A percentile compares a stretch with the other conserved stretches of the same genome.
Conservation (phyloP, 805 yeast genomes). For the Hanseniaspora meyeri region DNA sequence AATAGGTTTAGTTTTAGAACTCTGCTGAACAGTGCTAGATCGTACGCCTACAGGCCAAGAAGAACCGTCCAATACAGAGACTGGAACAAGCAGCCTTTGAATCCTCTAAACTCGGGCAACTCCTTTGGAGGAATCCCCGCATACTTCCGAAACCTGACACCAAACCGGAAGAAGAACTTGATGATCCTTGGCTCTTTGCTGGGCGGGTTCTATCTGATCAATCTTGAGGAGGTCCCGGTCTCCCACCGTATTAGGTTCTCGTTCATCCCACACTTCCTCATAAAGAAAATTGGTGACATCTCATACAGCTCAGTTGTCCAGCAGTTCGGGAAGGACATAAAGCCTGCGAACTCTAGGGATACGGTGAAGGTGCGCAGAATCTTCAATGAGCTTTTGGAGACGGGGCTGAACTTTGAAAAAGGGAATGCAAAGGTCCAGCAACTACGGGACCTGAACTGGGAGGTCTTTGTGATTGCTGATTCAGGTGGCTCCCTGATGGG, state of each 20-base stretch:
- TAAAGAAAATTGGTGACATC: constrained; percentile 46
- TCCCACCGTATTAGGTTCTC: constrained; percentile 61
- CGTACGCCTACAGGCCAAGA: not conserved
- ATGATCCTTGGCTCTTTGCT: constrained; percentile 28
- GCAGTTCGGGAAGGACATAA: constrained; percentile 40
- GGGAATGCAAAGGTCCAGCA: not conserved
- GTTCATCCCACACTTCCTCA: constrained; percentile 57
- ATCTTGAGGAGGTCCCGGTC: constrained; percentile 70
- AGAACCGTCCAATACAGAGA: not conserved
- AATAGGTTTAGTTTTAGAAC: not conserved
- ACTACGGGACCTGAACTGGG: constrained; percentile 42
- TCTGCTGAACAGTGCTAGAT: not conserved
- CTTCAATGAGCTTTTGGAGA: constrained; percentile 51
- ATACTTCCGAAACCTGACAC: not conserved
- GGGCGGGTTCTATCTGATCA: constrained; percentile 34
- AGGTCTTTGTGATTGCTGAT: constrained; percentile 64
- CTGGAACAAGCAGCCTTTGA: not conserved
- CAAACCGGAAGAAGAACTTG: constrained; percentile 22
- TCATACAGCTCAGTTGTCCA: constrained; percentile 49
- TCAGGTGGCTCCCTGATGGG: constrained; percentile 25
- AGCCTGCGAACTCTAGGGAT: constrained; percentile 54
- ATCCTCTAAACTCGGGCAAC: not conserved
- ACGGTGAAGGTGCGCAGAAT: constrained; percentile 44
- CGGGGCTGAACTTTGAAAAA: constrained; percentile 24
- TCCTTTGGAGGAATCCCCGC: not conserved